Evolutionary conservation across 2,329 filamentous ascomycete genomes (phyloP), one percentile per base, ranked within the genome.

Genomic region (Penicillium sp.): DNA sequence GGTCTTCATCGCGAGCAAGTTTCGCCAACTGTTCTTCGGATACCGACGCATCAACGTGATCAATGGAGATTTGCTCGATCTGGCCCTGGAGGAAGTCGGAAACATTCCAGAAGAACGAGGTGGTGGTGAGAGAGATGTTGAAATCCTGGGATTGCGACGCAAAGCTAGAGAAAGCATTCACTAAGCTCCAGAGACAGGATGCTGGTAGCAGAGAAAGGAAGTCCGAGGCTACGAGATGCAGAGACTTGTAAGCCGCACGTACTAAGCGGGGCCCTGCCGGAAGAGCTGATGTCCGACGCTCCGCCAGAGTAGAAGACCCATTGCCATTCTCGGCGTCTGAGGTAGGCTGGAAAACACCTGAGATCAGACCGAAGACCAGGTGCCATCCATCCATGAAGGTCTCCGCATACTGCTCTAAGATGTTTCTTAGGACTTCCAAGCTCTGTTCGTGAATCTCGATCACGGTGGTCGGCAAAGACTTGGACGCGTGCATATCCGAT

Each of bases 41-140:
- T 72, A 52, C 77, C 63, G 53, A 77, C 73, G 65, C 58, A 52
- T 71, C 67, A 30, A 73, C 60, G 43, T 69, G 62, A 11, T 58
- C 68, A 42, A 72, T 64, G 2, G 63, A 69, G 42, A 71, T 70
- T 11, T 65, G 60, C 18, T 75, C 72, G 41, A 75, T 74, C 31
- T 75, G 73, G 7, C 71, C 70, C 48, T 81, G 78, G 16, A 97
- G 76, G 56, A 91, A 93, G 67, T 96, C 91, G 0, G 92, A 95
- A 7, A 96, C 80, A 46, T 92, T 91, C 89, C 91, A 96, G 68
- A 95, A 95, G 64, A 95, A 93, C 0, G 92, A 95, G 8, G 95
- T 88, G 1, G 91, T 93, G 29, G 93, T 97, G 22, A 99, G 76
- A 0, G 92, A 92, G 62, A 97, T 95, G 60, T 99, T 99, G 31